Base-by-base conservation (phyloP, 176 grass and related monocot species). In the Pharus latifolius region DNA sequence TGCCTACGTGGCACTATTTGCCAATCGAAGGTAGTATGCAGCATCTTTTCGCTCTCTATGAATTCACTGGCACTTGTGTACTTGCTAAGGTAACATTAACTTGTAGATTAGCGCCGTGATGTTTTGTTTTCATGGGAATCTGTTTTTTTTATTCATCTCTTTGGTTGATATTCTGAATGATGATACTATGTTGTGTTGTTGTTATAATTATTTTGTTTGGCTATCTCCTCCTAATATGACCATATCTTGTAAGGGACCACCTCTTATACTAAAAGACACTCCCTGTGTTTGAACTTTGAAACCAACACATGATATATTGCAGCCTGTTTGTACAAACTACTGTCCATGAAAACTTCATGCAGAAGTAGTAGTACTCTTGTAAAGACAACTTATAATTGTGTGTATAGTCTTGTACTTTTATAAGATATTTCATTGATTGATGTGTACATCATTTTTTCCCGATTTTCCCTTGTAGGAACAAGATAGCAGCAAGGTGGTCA, bases 401-500 rank as follows among this genome's bases (percentile, higher is more conserved):
- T 55, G 32, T 58, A 9, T 6, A 59, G 37, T 10, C 45, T 60
- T 64, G 15, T 56, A 14, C 5, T 82, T 18, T 60, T 73, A 56
- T 23, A 37, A 69, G 12, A 45, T n/a, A n/a, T n/a, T n/a, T n/a
- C n/a, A n/a, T n/a, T n/a, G n/a, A n/a, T n/a, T 59, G 15, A 70
- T 58, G 6, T 76, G 38, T 42, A 29, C 20, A 13, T 50, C 23
- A 50, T 2, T 48, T 73, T 24, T 54, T n/a, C 44, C 10, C n/a
- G n/a, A n/a, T n/a, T n/a, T n/a, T n/a, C 17, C 22, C 31, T 63
- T 73, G 13, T 64, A 89, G 86, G 86, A 77, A 73, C 72, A 81
- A 81, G 60, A 40, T 32, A 69, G 69, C 33, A 65, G 69, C 42
- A 76, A 62, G 67, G 65, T 69, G 15, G 24, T 22, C 23, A 18